Conservation (phyloP, 208 protist species). For the Acanthamoeba polyphaga region DNA sequence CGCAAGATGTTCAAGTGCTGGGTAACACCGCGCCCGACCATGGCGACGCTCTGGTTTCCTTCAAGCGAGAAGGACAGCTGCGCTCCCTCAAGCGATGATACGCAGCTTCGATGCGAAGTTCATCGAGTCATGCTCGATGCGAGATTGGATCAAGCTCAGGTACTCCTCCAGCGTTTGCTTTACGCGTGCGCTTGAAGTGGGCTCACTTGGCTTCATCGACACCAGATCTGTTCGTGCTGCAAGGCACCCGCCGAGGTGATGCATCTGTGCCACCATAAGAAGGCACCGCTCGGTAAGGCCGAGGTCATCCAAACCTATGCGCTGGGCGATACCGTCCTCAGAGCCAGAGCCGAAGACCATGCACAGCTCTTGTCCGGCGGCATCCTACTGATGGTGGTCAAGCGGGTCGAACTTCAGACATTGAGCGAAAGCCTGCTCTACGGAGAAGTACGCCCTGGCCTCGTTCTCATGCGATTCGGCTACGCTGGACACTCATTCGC, state of each 20-base stretch:
- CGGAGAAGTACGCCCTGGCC: background rate
- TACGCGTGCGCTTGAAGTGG: background rate
- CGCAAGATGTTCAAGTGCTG: background rate
- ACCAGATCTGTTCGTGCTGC: background rate
- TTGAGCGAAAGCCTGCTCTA: constrained; percentile 11
- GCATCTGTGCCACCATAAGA: background rate
- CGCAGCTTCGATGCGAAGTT: background rate
- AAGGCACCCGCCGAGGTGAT: background rate
- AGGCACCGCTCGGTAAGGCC: background rate
- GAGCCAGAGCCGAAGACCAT: background rate
- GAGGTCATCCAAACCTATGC: background rate
- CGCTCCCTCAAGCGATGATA: background rate
- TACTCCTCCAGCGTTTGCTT: background rate
- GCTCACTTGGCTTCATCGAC: no score
- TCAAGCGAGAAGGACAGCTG: background rate
- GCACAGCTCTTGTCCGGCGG: background rate
- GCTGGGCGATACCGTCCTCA: background rate
- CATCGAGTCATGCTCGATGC: background rate
- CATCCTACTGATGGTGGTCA: background rate
- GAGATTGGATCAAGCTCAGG: background rate
- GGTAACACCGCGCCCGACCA: background rate
- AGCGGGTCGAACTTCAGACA: background rate
- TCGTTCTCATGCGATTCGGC: background rate
- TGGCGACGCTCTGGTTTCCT: background rate
- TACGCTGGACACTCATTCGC: background rate